Evolutionary conservation across 1,139 yeast species (phyloP).

Genomic region (Yamadazyma atmosphaerica): DNA sequence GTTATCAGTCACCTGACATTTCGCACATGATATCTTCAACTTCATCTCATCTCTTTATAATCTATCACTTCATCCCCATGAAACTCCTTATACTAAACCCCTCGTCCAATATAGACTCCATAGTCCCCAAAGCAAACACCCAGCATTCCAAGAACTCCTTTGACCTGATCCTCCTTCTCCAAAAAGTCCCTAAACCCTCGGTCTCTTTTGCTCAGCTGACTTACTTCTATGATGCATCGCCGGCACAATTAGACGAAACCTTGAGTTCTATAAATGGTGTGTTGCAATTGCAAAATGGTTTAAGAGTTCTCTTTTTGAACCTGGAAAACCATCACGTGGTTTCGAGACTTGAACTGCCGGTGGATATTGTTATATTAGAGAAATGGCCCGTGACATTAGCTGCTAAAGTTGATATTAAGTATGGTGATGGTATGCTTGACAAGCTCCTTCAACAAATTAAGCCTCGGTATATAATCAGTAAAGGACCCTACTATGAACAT

Average conservation of each 20-base stretch:
- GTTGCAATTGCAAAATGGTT: slow-evolving; percentile 42
- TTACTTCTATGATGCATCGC: slow-evolving; percentile 17
- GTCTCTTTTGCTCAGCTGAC: slow-evolving; percentile 7
- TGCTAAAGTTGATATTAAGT: slow-evolving; percentile 9
- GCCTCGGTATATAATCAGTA: slow-evolving; percentile 69
- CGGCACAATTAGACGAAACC: slow-evolving; percentile 8
- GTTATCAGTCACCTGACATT: no score
- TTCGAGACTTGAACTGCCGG: slow-evolving; percentile 20
- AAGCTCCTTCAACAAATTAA: slow-evolving; percentile 38
- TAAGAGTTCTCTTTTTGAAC: slow-evolving; percentile 49
- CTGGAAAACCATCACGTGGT: slow-evolving; percentile 18
- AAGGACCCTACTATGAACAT: slow-evolving; percentile 54
- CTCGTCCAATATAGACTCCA: slow-evolving; percentile 34
- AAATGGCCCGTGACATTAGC: slow-evolving; percentile 62
- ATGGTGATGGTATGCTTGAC: slow-evolving; percentile 44
- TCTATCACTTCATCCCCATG: no score
- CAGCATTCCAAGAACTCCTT: slow-evolving; percentile 62
- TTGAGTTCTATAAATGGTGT: slow-evolving; percentile 15
- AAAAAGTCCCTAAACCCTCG: slow-evolving; percentile 31
- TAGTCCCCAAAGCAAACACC: slow-evolving; percentile 48
- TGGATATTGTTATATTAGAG: slow-evolving; percentile 59
- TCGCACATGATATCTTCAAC: no score
- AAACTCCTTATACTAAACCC: slow-evolving; percentile 55
- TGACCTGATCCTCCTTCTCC: slow-evolving; percentile 53
- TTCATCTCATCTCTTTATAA: no score